Evolutionary conservation across 805 yeast genomes (phyloP).

Genomic region (Sugiyamaella floridensis): DNA sequence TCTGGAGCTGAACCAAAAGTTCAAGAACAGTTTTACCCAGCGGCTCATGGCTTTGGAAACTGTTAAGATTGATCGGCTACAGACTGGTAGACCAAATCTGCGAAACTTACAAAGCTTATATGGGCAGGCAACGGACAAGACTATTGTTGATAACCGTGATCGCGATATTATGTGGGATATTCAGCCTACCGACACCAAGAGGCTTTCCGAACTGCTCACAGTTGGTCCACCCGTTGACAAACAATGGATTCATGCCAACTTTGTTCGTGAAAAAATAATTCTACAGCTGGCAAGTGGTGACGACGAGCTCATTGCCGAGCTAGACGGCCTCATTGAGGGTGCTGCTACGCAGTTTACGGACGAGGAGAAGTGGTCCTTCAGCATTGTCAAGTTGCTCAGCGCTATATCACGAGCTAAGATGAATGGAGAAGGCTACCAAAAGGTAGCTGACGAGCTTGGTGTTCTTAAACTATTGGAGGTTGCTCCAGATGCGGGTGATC

Average conservation of each 20-base stretch:
- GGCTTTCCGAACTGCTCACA: slow-evolving; percentile 19
- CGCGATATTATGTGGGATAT: slow-evolving; percentile 46
- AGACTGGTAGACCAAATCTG: slow-evolving; percentile 3
- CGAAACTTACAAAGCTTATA: neutral
- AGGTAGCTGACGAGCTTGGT: slow-evolving; percentile 2
- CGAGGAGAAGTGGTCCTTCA: slow-evolving; percentile 35
- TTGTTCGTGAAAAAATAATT: slow-evolving; percentile 28
- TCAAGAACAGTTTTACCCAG: slow-evolving; percentile 43
- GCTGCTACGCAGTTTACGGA: slow-evolving; percentile 25
- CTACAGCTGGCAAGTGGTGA: slow-evolving; percentile 12
- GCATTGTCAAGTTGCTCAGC: slow-evolving; percentile 17
- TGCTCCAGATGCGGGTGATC: neutral
- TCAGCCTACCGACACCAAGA: slow-evolving; percentile 34
- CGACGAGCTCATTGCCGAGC: slow-evolving; percentile 10
- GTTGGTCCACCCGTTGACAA: slow-evolving; percentile 25
- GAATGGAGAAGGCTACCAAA: slow-evolving; percentile 1
- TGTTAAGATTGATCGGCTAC: slow-evolving; percentile 13
- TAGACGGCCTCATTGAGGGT: neutral
- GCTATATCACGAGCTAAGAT: slow-evolving; percentile 8
- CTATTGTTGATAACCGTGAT: slow-evolving; percentile 53
- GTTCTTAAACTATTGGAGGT: neutral
- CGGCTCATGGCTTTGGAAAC: slow-evolving; percentile 28
- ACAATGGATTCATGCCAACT: slow-evolving; percentile 32
- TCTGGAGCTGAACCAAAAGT: slow-evolving; percentile 48
- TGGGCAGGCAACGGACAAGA: neutral